Percentiles rank a stretch among this genome's conserved stretches.
Conservation (phyloP, 1,284 basidiomycete species). For the Veloporphyrellus conicus region DNA sequence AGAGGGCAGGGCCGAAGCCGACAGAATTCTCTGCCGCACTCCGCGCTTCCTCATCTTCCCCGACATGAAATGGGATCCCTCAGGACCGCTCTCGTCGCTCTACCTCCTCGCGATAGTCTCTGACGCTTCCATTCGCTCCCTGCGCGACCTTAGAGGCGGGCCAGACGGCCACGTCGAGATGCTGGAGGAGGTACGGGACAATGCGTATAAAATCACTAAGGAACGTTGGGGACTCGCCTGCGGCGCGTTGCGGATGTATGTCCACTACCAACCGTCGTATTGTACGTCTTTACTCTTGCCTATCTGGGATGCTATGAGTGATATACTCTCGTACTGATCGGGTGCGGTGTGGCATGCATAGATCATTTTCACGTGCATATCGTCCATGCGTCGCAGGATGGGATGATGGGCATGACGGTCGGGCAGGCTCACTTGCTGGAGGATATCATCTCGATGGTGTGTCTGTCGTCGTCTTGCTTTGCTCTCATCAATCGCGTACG, state of each 20-base stretch:
- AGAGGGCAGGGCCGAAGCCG: conserved; percentile 72
- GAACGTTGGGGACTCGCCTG: conserved; percentile 59
- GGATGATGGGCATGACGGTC: conserved; percentile 69
- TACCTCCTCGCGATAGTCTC: conserved; percentile 74
- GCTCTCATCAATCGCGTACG: conserved; percentile 45
- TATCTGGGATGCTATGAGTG: not conserved
- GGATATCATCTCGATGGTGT: conserved; percentile 79
- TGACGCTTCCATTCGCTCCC: conserved; percentile 53
- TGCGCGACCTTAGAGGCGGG: conserved; percentile 65
- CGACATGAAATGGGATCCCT: conserved; percentile 93
- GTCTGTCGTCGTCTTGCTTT: conserved; percentile 17
- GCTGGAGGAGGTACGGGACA: conserved; percentile 60
- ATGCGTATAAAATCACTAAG: conserved; percentile 50
- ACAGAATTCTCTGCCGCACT: conserved; percentile 33
- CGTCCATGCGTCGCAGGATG: conserved; percentile 66
- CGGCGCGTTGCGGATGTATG: conserved; percentile 71
- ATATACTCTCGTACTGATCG: not conserved
- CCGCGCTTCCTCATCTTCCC: conserved; percentile 72
- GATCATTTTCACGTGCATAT: conserved; percentile 97
- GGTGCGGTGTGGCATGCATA: conserved; percentile 29
- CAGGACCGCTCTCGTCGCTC: conserved; percentile 52
- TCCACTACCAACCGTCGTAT: conserved; percentile 96
- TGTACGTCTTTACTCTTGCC: conserved; percentile 53
- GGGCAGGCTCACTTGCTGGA: conserved; percentile 94
- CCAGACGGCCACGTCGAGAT: conserved; percentile 61